phyloP scores from a whole-genome alignment of 1,139 yeast species.

The Spathaspora sp. region DNA sequence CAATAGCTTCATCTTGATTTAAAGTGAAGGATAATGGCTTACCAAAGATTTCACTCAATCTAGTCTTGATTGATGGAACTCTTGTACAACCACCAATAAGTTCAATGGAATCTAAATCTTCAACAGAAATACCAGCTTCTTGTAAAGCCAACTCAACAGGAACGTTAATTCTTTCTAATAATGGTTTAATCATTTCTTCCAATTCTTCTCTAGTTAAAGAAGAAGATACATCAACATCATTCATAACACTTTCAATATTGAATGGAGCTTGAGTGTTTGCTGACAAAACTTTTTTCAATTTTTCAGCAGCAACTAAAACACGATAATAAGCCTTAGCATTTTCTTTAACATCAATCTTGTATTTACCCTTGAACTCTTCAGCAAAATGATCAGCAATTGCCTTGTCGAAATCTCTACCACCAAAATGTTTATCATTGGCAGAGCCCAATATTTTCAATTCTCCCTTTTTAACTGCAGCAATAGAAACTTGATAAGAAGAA shows the following conservation, averaged over 20 bases:
- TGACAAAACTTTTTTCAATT: constrained; percentile 90
- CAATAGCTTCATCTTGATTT: constrained; percentile 99
- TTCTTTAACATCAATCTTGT: constrained; percentile 86
- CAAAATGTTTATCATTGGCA: constrained; percentile 93
- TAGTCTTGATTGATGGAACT: constrained; percentile 89
- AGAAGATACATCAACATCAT: constrained; percentile 93
- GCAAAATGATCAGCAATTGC: constrained; percentile 96
- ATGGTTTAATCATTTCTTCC: constrained; percentile 84
- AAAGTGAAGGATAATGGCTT: constrained; percentile 90
- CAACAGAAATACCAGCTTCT: constrained; percentile 70
- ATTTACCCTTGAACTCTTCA: constrained; percentile 83
- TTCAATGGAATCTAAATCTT: constrained; percentile 86
- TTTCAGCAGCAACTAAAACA: constrained; percentile 88
- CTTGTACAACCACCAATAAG: constrained; percentile 98
- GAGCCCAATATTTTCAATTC: constrained; percentile 91
- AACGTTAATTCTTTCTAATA: constrained; percentile 67
- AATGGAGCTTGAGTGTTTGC: constrained; percentile 96
- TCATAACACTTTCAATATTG: constrained; percentile 94
- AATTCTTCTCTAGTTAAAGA: constrained; percentile 88
- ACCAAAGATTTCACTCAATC: constrained; percentile 76
- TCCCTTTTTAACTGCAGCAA: constrained; percentile 93
- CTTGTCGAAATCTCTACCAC: constrained; percentile 95
- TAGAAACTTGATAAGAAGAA: constrained; percentile 88
- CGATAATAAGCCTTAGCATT: constrained; percentile 96
- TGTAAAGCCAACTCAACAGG: constrained; percentile 84